Evolutionary conservation across 2,329 filamentous ascomycete genomes (phyloP).

Genomic region (Aureobasidium subglaciale): DNA sequence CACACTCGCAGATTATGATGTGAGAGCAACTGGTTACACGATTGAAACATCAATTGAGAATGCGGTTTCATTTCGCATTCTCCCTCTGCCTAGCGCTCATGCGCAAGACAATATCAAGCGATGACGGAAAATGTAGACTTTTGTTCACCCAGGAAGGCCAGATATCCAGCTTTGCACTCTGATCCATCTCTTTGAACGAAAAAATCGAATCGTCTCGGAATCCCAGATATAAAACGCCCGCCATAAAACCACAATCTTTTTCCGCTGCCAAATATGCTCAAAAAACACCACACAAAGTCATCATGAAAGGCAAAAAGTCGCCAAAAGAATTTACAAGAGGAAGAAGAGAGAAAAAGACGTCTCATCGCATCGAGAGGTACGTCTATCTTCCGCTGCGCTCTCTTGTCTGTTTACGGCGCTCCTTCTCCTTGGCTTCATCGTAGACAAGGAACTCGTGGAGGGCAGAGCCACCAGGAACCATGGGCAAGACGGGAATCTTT

Average conservation of each 20-base stretch:
- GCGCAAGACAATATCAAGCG: neutral
- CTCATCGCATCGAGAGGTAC: neutral
- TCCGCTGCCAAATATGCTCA: constrained; percentile 9
- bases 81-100: neutral
- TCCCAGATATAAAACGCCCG: constrained; percentile 8
- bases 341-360: neutral
- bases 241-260: neutral
- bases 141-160: neutral
- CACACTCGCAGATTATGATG: too few relatives aligned
- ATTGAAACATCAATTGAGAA: neutral
- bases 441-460: constrained; percentile 92
- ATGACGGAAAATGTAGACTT: neutral
- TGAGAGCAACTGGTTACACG: neutral
- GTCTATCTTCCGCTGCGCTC: constrained; percentile 31
- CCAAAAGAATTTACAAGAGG: neutral
- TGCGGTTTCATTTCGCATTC: neutral
- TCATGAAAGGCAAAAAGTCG: neutral
- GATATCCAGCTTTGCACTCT: neutral
- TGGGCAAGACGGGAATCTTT: constrained; percentile 90
- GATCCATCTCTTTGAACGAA: neutral
- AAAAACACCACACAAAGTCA: constrained; percentile 10
- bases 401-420: constrained; percentile 29
- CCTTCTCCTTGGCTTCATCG: constrained; percentile 51
- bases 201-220: neutral
- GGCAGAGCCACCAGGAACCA: constrained; percentile 83